A percentile compares a stretch with the other conserved stretches of the same genome.
Conservation (phyloP, 768 basidiomycete genomes). For the Hericium erinaceus region DNA sequence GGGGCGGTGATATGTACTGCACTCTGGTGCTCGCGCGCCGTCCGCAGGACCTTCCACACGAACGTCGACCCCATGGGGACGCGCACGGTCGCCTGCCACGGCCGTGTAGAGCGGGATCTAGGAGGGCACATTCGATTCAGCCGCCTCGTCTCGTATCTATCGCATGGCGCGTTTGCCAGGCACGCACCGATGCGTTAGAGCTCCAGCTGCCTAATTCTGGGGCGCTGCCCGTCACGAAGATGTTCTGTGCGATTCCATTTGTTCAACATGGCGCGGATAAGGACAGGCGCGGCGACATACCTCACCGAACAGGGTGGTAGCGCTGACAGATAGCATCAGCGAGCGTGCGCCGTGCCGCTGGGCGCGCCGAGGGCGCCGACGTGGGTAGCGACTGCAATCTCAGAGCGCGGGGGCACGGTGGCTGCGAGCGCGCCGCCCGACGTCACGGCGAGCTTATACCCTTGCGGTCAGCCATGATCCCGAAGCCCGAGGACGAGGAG, state of each 20-base stretch:
- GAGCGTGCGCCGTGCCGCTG: not conserved
- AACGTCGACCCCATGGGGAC: conserved; percentile 41
- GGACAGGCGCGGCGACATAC: conserved; percentile 20
- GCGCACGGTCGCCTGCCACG: conserved; percentile 41
- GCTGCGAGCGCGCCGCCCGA: conserved; percentile 14
- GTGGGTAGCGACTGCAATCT: conserved; percentile 21
- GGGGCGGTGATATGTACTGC: conserved; percentile 17
- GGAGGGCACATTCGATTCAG: not conserved
- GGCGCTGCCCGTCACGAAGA: conserved; percentile 50
- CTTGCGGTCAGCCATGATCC: not conserved
- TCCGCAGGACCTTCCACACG: conserved; percentile 54
- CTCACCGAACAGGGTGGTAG: conserved; percentile 50
- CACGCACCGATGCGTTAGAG: conserved; percentile 35
- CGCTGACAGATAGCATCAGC: conserved; percentile 27
- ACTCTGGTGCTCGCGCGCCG: conserved; percentile 24
- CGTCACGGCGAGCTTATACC: conserved; percentile 12
- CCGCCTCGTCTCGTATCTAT: not conserved
- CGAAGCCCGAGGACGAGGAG: not conserved
- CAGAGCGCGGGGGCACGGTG: conserved; percentile 16
- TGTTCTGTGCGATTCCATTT: conserved; percentile 31
- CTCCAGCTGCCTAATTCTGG: conserved; percentile 46
- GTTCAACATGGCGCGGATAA: too few species aligned
- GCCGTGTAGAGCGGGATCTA: conserved; percentile 44
- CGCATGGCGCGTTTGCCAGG: not conserved
- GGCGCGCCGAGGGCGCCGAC: conserved; percentile 5